These are phyloP conservation scores for Taiozyma onychis DNA, from an alignment of 1,139 yeast genomes.

Conservation along the genomic window DNA sequence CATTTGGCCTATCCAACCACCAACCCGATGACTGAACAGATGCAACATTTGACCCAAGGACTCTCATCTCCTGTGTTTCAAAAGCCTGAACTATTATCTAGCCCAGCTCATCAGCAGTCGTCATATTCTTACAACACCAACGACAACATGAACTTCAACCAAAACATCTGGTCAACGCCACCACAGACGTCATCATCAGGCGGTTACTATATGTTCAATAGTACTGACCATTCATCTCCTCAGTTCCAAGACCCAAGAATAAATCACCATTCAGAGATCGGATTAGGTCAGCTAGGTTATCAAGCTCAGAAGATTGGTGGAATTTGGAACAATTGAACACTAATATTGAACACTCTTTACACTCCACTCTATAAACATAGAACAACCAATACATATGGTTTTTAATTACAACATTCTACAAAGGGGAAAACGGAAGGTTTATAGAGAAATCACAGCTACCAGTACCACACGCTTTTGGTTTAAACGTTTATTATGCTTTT, in stretches of 20 bases:
- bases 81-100: not conserved
- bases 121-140: not conserved
- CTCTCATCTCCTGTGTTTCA: slow-evolving; percentile 5
- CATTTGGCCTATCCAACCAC: not conserved
- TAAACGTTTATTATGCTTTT: not conserved
- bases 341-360: not conserved
- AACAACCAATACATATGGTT: not conserved
- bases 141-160: slow-evolving; percentile 7
- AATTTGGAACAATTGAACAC: not conserved
- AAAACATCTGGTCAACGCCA: slow-evolving; percentile 9
- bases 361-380: not conserved
- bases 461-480: not conserved
- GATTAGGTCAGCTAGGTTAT: not conserved
- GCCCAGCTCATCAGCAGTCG: not conserved
- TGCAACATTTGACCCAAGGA: not conserved
- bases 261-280: not conserved
- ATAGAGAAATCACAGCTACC: not conserved
- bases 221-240: not conserved
- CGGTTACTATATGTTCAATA: not conserved
- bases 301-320: not conserved
- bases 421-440: not conserved
- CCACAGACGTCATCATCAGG: slow-evolving; percentile 2
- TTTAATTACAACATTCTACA: not conserved
- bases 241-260: not conserved
- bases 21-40: not conserved